These are phyloP conservation scores for Lodderomyces pseudojiufengensis DNA, from an alignment of 1,139 yeast genomes.

Conservation along the genomic window DNA sequence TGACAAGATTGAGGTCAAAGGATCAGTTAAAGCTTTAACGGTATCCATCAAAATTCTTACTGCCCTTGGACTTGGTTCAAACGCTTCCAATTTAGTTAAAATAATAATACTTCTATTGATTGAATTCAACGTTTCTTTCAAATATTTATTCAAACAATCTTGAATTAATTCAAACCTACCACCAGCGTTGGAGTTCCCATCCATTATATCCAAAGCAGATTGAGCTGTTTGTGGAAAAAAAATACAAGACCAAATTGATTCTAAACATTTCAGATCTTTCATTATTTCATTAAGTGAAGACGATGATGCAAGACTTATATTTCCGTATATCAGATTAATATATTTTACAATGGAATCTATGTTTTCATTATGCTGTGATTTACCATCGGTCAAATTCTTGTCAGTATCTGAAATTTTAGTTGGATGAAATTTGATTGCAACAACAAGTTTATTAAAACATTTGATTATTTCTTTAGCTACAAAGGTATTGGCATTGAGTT, in stretches of 20 bases:
- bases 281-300: constrained; percentile 35
- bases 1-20: constrained; percentile 50
- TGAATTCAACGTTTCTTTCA: constrained; percentile 44
- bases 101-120: constrained; percentile 44
- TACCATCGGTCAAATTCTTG: constrained; percentile 22
- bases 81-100: constrained; percentile 48
- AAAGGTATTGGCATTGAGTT: constrained; percentile 32
- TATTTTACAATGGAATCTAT: constrained; percentile 21
- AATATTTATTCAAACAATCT: constrained; percentile 43
- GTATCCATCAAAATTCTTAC: constrained; percentile 76
- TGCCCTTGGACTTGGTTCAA: constrained; percentile 74
- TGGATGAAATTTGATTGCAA: constrained; percentile 33
- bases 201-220: constrained; percentile 66
- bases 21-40: constrained; percentile 59
- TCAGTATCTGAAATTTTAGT: constrained; percentile 22
- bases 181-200: constrained; percentile 65
- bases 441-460: constrained; percentile 42
- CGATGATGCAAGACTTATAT: constrained; percentile 41
- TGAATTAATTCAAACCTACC: constrained; percentile 72
- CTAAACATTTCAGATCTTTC: constrained; percentile 23
- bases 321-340: constrained; percentile 28
- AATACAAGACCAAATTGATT: constrained; percentile 68
- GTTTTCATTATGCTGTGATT: constrained; percentile 32
- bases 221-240: constrained; percentile 61
- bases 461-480: constrained; percentile 39